Conservation (phyloP, 768 basidiomycete genomes). For the Tylopilus rubrobrunneus region DNA sequence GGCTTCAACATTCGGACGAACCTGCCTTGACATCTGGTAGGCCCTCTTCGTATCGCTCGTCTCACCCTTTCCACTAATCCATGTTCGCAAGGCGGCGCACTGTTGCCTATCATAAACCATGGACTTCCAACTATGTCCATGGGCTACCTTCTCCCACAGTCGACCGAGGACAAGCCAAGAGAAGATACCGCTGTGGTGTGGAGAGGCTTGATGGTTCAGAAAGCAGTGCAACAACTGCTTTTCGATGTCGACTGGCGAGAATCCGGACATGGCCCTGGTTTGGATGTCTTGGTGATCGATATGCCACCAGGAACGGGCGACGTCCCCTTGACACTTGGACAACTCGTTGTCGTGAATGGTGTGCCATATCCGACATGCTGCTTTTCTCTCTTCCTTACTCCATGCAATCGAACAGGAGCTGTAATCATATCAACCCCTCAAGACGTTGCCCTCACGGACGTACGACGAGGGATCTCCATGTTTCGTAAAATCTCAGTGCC, state of each 20-base stretch:
- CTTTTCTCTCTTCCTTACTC: background rate
- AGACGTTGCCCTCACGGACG: constrained; percentile 88
- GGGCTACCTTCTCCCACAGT: constrained; percentile 81
- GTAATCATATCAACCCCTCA: constrained; percentile 96
- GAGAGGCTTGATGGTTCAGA: constrained; percentile 98
- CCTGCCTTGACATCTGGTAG: constrained; percentile 70
- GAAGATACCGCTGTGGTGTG: constrained; percentile 85
- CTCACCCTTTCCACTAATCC: background rate
- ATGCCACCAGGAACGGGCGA: constrained; percentile 99
- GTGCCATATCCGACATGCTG: constrained; percentile 17
- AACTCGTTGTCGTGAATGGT: constrained; percentile 84
- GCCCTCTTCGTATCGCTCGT: constrained; percentile 16
- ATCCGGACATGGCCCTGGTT: constrained; percentile 33
- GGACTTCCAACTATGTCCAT: constrained; percentile 95
- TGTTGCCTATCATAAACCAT: constrained; percentile 83
- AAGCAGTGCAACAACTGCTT: constrained; percentile 91
- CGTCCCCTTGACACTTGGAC: constrained; percentile 87
- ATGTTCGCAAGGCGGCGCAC: constrained; percentile 54
- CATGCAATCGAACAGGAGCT: constrained; percentile 51
- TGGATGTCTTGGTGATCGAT: constrained; percentile 89
- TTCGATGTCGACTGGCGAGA: constrained; percentile 92
- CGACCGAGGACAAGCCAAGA: constrained; percentile 43
- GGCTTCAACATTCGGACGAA: constrained; percentile 72
- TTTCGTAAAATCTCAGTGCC: constrained; percentile 86
- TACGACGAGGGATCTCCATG: constrained; percentile 90